Evolutionary conservation across 129 eudicot genomes (phyloP), one percentile per base, ranked within the genome.

Genomic region (Dittrichia graveolens): DNA sequence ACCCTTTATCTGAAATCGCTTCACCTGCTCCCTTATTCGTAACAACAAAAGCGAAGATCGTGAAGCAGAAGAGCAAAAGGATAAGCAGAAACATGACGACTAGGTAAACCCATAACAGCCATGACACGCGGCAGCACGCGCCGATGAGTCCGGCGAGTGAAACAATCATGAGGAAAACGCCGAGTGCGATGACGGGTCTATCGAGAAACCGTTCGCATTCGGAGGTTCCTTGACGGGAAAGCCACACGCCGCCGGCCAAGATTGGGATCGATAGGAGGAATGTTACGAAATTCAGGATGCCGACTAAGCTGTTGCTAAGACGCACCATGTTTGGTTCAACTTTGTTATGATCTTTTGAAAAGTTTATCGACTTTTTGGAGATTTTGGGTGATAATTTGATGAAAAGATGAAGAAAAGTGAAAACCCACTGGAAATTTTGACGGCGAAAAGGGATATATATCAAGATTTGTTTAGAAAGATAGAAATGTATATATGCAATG

Each of bases 21-120:
- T 90, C 87, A 2, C 99, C 97, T 13, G 99, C 97, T 6, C 97
- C 99, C 31, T 83, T 86, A 31, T 88, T 95, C 2, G 97, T 95
- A 6, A 95, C 99, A 3, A 80, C 99, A 14, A 95, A 95, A 4
- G 97, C 97, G 31, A 95, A 95, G 8, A 95, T 79, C 7, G 97
- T 90, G 84, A 95, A 95, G 67, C 93, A 81, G 71, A 88, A 77
- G 3, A 95, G 65, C 0, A 95, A 34, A 3, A 88, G 18, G 31
- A 94, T 94, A 40, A 94, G 79, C 2, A 95, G 39, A 61, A 95
- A 95, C 99, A 90, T 90, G 5, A 90, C 89, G 13, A 95, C 47
- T 0, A 95, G 87, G 64, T 90, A 90, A 0, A 85, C 77, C 97
- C 96, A 95, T 9, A 95, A 54, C 0, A 90, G 79, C 94, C 93